These are phyloP conservation scores for Mikania micrantha DNA, from an alignment of 129 eudicot species.

Conservation along the genomic window DNA sequence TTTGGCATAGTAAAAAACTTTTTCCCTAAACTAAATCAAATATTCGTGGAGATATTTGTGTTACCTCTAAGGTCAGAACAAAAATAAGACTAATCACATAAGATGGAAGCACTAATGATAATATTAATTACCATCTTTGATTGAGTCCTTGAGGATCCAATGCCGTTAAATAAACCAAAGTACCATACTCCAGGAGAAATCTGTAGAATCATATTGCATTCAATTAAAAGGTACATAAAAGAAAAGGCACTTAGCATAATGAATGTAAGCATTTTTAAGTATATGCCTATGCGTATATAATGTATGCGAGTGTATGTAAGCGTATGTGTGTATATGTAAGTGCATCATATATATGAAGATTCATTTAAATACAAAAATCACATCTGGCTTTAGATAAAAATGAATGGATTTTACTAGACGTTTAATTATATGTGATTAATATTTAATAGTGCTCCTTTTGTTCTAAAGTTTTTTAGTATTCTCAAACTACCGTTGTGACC, in stretches of 20 bases:
- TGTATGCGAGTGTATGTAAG: background rate
- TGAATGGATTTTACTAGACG: background rate
- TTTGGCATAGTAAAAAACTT: background rate
- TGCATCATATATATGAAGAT: background rate
- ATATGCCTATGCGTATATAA: background rate
- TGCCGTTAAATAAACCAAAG: slow-evolving; percentile 84
- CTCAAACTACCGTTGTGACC: too few relatives aligned
- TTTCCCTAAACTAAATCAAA: background rate
- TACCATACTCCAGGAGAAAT: slow-evolving; percentile 88
- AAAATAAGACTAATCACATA: background rate
- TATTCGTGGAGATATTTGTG: background rate
- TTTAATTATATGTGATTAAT: background rate
- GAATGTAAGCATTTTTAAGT: background rate
- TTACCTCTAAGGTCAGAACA: background rate
- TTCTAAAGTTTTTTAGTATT: background rate
- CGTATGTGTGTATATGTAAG: background rate
- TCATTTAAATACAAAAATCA: background rate
- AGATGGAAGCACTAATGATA: background rate
- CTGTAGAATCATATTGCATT: slow-evolving; percentile 32
- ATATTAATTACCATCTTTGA: slow-evolving; percentile 73
- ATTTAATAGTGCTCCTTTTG: background rate
- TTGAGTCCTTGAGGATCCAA: slow-evolving; percentile 79
- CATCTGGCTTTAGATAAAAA: background rate
- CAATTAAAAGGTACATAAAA: background rate
- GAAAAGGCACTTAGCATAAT: too few relatives aligned